phyloP scores from a whole-genome alignment of 1,284 basidiomycete species.

The Puccinia coronata region DNA sequence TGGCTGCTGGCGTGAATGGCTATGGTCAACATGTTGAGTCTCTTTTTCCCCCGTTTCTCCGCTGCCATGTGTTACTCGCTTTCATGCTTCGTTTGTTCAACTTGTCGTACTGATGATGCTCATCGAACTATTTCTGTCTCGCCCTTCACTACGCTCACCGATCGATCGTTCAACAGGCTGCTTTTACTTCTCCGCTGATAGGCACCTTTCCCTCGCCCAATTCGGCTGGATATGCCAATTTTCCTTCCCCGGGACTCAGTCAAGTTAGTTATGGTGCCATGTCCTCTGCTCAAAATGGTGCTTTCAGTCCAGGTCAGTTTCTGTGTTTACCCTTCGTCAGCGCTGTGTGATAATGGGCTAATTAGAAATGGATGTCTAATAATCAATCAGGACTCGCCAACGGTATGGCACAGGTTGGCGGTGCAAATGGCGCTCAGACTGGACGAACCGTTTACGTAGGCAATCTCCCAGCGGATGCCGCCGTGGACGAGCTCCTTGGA shows the following conservation, averaged over 20 bases:
- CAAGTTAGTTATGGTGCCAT: constrained; percentile 49
- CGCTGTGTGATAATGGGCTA: background rate
- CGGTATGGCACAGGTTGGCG: constrained; percentile 17
- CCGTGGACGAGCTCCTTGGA: constrained; percentile 94
- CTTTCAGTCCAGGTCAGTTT: constrained; percentile 49
- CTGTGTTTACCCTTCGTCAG: background rate
- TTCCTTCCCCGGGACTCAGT: constrained; percentile 50
- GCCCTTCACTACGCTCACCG: background rate
- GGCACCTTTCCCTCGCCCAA: constrained; percentile 51
- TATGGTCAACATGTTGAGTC: constrained; percentile 47
- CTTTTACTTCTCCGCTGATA: constrained; percentile 49
- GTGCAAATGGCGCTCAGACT: constrained; percentile 34
- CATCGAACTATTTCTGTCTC: background rate
- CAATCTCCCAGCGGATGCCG: constrained; percentile 91
- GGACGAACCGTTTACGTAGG: constrained; percentile 96
- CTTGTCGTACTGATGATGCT: background rate
- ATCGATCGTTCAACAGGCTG: constrained; percentile 25
- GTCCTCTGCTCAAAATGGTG: constrained; percentile 45
- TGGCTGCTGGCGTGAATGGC: constrained; percentile 34
- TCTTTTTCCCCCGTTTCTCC: background rate
- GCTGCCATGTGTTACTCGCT: background rate
- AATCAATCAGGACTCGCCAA: constrained; percentile 17
- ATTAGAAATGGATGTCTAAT: background rate
- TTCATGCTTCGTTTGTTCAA: background rate
- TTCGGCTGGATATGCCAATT: constrained; percentile 51